Percentiles rank a stretch among this genome's conserved stretches.
phyloP scores from a whole-genome alignment of 129 eudicot species.

The Helianthus annuus region DNA sequence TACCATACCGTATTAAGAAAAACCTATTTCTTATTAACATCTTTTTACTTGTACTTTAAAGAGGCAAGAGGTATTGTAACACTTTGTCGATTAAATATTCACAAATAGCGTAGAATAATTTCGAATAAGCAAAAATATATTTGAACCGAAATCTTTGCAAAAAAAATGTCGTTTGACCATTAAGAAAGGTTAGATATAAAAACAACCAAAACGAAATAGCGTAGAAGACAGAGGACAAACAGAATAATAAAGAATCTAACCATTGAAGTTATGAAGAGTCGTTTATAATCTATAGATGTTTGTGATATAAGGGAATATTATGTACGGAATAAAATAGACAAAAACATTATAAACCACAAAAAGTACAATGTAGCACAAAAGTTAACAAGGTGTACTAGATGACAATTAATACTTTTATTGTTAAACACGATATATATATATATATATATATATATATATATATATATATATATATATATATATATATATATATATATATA shows the following conservation, averaged over 20 bases:
- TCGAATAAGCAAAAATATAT: not conserved
- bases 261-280: conserved; percentile 33
- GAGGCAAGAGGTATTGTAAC: too few species aligned
- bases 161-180: conserved; percentile 4
- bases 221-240: conserved; percentile 6
- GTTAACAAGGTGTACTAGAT: not conserved
- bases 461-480: too few species aligned
- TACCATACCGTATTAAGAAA: too few species aligned
- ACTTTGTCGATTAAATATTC: too few species aligned
- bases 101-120: not conserved
- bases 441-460: too few species aligned
- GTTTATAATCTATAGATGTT: not conserved
- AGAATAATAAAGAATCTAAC: conserved; percentile 21
- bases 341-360: not conserved
- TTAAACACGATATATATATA: too few species aligned
- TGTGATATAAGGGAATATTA: not conserved
- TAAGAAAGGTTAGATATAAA: conserved; percentile 20
- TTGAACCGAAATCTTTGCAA: not conserved
- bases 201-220: conserved; percentile 4
- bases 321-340: not conserved
- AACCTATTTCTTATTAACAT: too few species aligned
- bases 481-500: too few species aligned
- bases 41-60: too few species aligned
- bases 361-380: not conserved
- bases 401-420: not conserved